Percentiles rank a stretch among this genome's conserved stretches.
phyloP scores from a whole-genome alignment of 2,329 filamentous ascomycete genomes.

The Hawksworthiomyces lignivorus region DNA sequence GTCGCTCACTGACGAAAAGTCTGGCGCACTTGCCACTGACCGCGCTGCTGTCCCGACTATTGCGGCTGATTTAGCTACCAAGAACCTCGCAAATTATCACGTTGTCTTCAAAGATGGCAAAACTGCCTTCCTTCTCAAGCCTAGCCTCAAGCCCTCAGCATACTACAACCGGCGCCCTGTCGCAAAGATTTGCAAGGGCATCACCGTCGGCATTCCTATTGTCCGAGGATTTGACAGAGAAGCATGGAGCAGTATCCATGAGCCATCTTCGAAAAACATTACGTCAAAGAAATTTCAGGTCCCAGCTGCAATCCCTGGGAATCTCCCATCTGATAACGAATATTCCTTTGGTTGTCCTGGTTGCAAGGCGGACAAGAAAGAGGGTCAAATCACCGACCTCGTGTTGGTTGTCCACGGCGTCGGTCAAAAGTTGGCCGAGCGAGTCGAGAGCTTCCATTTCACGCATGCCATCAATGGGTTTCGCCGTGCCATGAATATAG shows the following conservation, averaged over 20 bases:
- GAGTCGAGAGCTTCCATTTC: constrained; percentile 94
- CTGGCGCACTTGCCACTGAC: background rate
- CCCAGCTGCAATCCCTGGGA: background rate
- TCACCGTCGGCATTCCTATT: constrained; percentile 78
- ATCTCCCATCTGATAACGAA: background rate
- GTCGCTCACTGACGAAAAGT: constrained; percentile 24
- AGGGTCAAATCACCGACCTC: constrained; percentile 72
- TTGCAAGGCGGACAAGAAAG: constrained; percentile 55
- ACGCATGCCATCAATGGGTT: constrained; percentile 93
- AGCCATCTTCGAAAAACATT: constrained; percentile 19
- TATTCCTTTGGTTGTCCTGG: constrained; percentile 38
- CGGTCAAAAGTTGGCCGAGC: constrained; percentile 89
- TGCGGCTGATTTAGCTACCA: constrained; percentile 32
- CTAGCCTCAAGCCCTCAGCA: constrained; percentile 73
- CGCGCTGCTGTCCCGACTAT: constrained; percentile 26
- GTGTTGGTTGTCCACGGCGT: constrained; percentile 92
- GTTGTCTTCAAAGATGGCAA: constrained; percentile 76
- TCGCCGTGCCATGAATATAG: constrained; percentile 75
- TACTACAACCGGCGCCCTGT: constrained; percentile 79
- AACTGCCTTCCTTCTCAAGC: constrained; percentile 79
- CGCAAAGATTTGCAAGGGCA: constrained; percentile 74
- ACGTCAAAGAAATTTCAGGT: constrained; percentile 18
- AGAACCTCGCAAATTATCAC: constrained; percentile 64
- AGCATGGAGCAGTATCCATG: constrained; percentile 66
- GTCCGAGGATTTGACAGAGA: constrained; percentile 78